Conservation (phyloP, 768 basidiomycete species). For the Suillus variegatus region DNA sequence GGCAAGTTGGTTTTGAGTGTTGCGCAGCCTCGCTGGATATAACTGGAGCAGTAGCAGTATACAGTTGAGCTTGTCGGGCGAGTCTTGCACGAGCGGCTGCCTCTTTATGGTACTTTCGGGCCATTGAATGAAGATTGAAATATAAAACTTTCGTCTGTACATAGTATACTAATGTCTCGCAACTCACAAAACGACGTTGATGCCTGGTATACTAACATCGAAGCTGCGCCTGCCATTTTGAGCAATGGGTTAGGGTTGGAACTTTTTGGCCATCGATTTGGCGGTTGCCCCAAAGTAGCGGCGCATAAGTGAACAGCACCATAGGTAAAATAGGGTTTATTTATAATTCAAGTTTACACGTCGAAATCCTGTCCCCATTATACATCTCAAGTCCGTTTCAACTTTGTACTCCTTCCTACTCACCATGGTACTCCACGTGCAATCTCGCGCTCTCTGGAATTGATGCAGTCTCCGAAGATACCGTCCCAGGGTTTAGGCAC, state of each 20-base stretch:
- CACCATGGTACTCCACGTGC: conserved; percentile 10
- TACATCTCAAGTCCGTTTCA: no score
- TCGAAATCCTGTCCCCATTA: no score
- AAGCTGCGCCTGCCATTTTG: not conserved
- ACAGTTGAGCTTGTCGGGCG: not conserved
- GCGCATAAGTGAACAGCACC: not conserved
- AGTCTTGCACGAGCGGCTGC: not conserved
- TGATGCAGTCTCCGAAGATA: conserved; percentile 22
- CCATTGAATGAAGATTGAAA: no score
- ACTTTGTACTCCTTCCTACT: no score
- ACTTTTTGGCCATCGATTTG: not conserved
- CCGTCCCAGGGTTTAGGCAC: conserved; percentile 27
- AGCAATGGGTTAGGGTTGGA: not conserved
- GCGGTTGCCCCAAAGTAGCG: no score
- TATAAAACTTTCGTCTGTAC: no score
- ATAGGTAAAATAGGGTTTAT: conserved; percentile 15
- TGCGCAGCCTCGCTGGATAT: not conserved
- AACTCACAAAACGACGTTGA: not conserved
- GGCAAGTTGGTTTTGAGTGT: conserved; percentile 27
- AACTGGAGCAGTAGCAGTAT: not conserved
- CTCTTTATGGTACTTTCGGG: not conserved
- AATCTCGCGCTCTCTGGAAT: conserved; percentile 24
- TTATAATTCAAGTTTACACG: not conserved
- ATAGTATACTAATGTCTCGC: no score
- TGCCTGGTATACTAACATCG: not conserved